Evolutionary conservation across 257 asterid genomes (phyloP).

Genomic region (Jacaranda mimosifolia): DNA sequence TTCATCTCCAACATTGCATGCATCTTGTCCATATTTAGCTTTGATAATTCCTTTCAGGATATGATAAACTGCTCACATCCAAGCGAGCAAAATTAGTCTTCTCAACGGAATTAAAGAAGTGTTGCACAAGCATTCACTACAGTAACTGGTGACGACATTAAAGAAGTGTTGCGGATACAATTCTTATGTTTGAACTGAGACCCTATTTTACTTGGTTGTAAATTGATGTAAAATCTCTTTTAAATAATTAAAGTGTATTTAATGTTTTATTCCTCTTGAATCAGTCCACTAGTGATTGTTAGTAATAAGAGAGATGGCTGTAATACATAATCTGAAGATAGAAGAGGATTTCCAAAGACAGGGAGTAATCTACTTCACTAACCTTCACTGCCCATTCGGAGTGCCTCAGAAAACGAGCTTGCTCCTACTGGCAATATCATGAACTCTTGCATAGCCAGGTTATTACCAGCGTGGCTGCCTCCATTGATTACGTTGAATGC

Average conservation of each 20-base stretch:
- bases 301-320: too few species aligned
- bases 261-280: neutral
- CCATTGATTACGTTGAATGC: constrained; percentile 98
- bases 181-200: neutral
- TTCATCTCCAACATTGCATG: constrained; percentile 99
- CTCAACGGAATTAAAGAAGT: too few species aligned
- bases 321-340: constrained; percentile 7
- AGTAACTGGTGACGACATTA: neutral
- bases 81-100: constrained; percentile 33
- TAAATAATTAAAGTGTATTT: neutral
- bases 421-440: constrained; percentile 99
- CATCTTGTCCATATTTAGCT: constrained; percentile 98
- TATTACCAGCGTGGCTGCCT: constrained; percentile 99
- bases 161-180: constrained; percentile 2
- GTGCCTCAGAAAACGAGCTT: constrained; percentile 82
- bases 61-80: constrained; percentile 77
- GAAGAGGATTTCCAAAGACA: constrained; percentile 7
- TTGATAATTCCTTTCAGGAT: constrained; percentile 92
- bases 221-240: neutral
- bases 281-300: neutral
- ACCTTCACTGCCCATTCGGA: constrained; percentile 98
- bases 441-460: constrained; percentile 97
- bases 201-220: neutral
- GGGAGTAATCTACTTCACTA: constrained; percentile 25
- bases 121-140: constrained; percentile 9